These are phyloP conservation scores for Aureobasidium mangrovei DNA, from an alignment of 2,329 filamentous ascomycete genomes.

Conservation along the genomic window DNA sequence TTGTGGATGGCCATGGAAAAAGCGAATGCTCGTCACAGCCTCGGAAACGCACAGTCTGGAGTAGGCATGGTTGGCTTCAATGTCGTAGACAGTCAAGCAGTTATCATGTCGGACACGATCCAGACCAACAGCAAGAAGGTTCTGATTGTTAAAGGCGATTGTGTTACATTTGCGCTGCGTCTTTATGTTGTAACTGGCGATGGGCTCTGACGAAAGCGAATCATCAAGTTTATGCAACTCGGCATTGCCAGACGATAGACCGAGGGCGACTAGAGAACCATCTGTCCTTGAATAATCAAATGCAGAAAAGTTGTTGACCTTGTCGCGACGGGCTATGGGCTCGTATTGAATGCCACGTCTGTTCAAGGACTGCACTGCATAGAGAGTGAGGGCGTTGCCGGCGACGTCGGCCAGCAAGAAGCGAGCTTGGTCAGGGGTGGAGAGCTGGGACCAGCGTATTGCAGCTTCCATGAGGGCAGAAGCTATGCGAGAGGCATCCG, in stretches of 20 bases:
- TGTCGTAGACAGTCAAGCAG: slow-evolving; percentile 75
- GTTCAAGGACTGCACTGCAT: slow-evolving; percentile 36
- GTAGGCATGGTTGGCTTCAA: slow-evolving; percentile 49
- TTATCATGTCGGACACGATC: slow-evolving; percentile 75
- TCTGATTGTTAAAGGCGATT: slow-evolving; percentile 67
- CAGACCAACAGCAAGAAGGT: slow-evolving; percentile 65
- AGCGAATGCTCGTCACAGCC: slow-evolving; percentile 73
- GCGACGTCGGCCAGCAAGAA: slow-evolving; percentile 55
- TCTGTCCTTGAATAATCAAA: slow-evolving; percentile 57
- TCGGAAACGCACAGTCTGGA: slow-evolving; percentile 53
- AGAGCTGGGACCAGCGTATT: slow-evolving; percentile 55
- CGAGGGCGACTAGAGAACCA: slow-evolving; percentile 62
- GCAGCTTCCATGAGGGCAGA: slow-evolving; percentile 45
- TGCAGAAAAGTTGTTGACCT: slow-evolving; percentile 50
- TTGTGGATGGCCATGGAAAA: slow-evolving; percentile 68
- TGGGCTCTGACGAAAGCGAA: slow-evolving; percentile 22
- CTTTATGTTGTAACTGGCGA: slow-evolving; percentile 61
- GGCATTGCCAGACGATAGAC: slow-evolving; percentile 65
- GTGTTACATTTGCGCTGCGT: slow-evolving; percentile 72
- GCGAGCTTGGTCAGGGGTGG: slow-evolving; percentile 43
- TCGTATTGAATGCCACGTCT: slow-evolving; percentile 41
- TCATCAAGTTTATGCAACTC: slow-evolving; percentile 61
- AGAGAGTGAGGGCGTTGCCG: slow-evolving; percentile 50
- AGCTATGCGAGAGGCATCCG: background rate
- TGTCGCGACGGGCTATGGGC: slow-evolving; percentile 42